phyloP scores from a whole-genome alignment of 352 stramenopile genomes.

The Phytophthora pluvialis region DNA sequence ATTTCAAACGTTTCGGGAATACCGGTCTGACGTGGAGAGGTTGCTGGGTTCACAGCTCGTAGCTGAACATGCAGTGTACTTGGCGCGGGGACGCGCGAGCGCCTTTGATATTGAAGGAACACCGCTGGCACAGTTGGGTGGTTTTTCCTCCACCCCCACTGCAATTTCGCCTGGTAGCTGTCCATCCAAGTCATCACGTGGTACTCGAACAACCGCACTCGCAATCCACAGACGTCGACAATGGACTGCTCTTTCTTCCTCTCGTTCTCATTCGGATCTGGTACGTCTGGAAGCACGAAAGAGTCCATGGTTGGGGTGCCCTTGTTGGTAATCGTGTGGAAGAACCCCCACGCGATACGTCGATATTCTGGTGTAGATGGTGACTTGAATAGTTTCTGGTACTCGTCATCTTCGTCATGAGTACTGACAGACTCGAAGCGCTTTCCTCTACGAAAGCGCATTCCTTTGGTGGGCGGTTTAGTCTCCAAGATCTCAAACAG shows the following conservation, averaged over 20 bases:
- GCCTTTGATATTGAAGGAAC: slow-evolving; percentile 73
- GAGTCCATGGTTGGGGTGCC: slow-evolving; percentile 44
- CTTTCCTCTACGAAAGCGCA: slow-evolving; percentile 27
- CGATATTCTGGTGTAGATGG: slow-evolving; percentile 21
- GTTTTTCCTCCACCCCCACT: slow-evolving; percentile 53
- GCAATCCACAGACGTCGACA: slow-evolving; percentile 30
- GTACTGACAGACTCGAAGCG: slow-evolving; percentile 38
- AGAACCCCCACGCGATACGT: slow-evolving; percentile 68
- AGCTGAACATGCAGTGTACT: slow-evolving; percentile 53
- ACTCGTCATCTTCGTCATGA: slow-evolving; percentile 34
- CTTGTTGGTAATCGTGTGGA: slow-evolving; percentile 54
- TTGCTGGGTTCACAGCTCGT: slow-evolving; percentile 15
- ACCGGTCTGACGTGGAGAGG: slow-evolving; percentile 11
- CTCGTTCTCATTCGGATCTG: slow-evolving; percentile 10
- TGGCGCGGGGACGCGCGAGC: slow-evolving; percentile 30
- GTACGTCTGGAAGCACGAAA: slow-evolving; percentile 41
- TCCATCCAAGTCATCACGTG: slow-evolving; percentile 69
- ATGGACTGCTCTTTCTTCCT: slow-evolving; percentile 3
- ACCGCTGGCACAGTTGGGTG: slow-evolving; percentile 47
- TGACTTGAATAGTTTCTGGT: slow-evolving; percentile 8
- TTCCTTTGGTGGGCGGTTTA: slow-evolving; percentile 25
- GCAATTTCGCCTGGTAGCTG: slow-evolving; percentile 55
- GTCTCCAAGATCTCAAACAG: slow-evolving; percentile 65
- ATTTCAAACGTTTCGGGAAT: background rate
- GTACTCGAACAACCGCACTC: slow-evolving; percentile 66